Base-by-base conservation (phyloP, 352 stramenopile genomes). In the Salisapilia sapeloensis region DNA sequence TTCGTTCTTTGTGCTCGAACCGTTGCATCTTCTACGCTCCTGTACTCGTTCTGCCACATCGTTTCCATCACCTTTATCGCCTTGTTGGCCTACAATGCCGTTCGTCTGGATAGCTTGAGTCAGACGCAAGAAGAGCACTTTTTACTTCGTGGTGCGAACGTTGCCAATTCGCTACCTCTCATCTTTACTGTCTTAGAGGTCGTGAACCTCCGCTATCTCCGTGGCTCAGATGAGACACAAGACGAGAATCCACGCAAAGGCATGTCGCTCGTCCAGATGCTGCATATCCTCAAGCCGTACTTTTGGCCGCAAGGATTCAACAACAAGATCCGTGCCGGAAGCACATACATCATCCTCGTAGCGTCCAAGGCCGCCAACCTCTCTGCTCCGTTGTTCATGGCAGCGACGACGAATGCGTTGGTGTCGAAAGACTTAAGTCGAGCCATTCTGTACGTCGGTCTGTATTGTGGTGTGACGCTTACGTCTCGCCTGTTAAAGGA, bases 281-380 rank as follows among this genome's bases (percentile, higher is more conserved):
- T 83, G 28, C 81, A 81, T 38, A 86, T 91, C 28, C 50, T 91
- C 25, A 79, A 81, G 35, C 75, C 75, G 13, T 90, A 90, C 55
- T 90, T 90, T 40, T 90, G 64, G 74, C 74, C 74, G 2, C 62
- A 81, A 31, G 74, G 74, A 4, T 50, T 62, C 18, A 26, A 36
- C 21, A 86, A 90, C 46, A 72, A 75, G 31, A 37, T 83, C 15
- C 74, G 90, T 33, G 83, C 83, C 11, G 69, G 70, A 15, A 77
- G 77, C 35, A 97, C 91, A 7, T 98, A 96, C 59, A 24, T 96
- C 2, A 85, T 94, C 44, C 70, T 98, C 6, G 70, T 86, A 42
- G 25, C 74, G 9, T 89, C 76, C 32, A 99, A 99, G 52, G 45
- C 83, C 19, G 83, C 78, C 21, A 97, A 90, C 46, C 48, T 99